Evolutionary conservation across 2,329 filamentous ascomycete genomes (phyloP), one percentile per base, ranked within the genome.

Genomic region (Fusarium austroafricanum): DNA sequence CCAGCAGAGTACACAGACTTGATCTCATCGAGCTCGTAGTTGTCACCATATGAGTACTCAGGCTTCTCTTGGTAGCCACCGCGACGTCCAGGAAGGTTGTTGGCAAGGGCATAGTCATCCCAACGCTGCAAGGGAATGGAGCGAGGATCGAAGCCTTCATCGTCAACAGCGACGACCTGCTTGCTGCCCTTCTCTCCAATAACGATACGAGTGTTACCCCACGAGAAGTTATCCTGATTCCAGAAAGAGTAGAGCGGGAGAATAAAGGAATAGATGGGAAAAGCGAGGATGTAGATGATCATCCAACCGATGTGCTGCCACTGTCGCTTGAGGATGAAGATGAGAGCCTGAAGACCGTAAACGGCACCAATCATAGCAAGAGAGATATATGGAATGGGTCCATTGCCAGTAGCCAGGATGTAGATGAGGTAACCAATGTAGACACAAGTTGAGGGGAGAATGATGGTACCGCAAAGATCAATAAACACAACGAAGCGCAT

Each of bases 271-370:
- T 95, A 97, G 72, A 99, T 92, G 0, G 96, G 96, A 83, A 92
- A 97, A 4, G 96, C 96, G n/a, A 96, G 73, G 66, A 99, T 86
- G 81, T 99, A 99, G 77, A 99, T 98, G 70, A 99, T 91, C 94
- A 99, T 98, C 96, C 96, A 99, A 71, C 96, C 96, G 64, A 99
- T 88, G 77, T 98, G 95, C 78, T 99, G 94, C 96, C 96, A 99
- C 80, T 98, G 93, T 52, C 96, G 87, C 83, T 97, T 97, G 73
- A 98, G 84, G 72, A 98, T 94, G 83, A 99, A 99, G 75, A 99
- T 96, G 63, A 98, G 81, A 4, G 94, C 94, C 77, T 99, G 96
- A 5, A 99, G 88, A 85, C 96, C 96, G 75, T 99, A 99, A 17
- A 97, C 93, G 61, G 88, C 93, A 21, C 90, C 94, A 77, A 99